A percentile compares a stretch with the other conserved stretches of the same genome.
Evolutionary conservation across 192 early-diverging fungal species (phyloP).

Genomic region (Helicostylum pulchrum): DNA sequence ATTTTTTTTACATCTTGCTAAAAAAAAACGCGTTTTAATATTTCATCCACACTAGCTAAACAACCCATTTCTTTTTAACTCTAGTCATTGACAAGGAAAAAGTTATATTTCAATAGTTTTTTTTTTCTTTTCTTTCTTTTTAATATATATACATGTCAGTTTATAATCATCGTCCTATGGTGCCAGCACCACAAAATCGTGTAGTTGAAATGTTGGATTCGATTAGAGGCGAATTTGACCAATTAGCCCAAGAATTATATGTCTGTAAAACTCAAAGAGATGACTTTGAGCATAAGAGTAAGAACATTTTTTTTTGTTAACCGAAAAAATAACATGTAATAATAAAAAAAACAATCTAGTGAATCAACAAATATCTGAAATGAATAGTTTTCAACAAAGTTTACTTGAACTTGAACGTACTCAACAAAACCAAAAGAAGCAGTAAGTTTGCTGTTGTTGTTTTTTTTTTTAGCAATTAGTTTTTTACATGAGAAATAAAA

Average conservation of each 20-base stretch:
- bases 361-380: conserved; percentile 75
- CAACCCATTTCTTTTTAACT: too few species aligned
- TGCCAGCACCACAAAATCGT: conserved; percentile 60
- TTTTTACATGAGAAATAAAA: neutral
- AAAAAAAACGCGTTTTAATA: too few species aligned
- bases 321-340: conserved; percentile 8
- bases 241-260: conserved; percentile 67
- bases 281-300: conserved; percentile 86
- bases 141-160: conserved; percentile 25
- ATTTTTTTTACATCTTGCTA: too few species aligned
- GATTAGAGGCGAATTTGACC: conserved; percentile 75
- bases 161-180: conserved; percentile 80
- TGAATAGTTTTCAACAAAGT: conserved; percentile 72
- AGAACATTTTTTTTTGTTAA: conserved; percentile 17
- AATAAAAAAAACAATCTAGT: conserved; percentile 39
- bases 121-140: neutral
- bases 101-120: too few species aligned
- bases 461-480: neutral
- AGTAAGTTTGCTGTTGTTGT: conserved; percentile 47
- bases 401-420: conserved; percentile 81
- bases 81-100: too few species aligned
- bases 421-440: conserved; percentile 73
- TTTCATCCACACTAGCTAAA: too few species aligned
- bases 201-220: conserved; percentile 78
- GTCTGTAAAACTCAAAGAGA: conserved; percentile 73